These are phyloP conservation scores for Podospora anserina DNA, from an alignment of 495 filamentous ascomycete genomes.

Conservation along the genomic window DNA sequence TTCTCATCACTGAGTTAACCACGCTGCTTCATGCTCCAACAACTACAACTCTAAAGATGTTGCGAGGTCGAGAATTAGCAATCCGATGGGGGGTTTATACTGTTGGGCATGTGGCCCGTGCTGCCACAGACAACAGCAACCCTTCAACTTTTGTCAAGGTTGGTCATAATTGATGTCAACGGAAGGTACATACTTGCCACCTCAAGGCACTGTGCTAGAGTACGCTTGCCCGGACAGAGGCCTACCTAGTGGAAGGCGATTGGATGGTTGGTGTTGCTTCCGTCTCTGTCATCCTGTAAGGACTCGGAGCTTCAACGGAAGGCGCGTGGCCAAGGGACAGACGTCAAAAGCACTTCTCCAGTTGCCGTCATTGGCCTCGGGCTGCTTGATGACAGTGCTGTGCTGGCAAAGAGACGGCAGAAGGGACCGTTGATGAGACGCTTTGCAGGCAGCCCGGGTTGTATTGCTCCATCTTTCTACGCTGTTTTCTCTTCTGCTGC, in stretches of 20 bases:
- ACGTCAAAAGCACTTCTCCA: background rate
- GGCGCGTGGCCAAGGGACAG: too few relatives aligned
- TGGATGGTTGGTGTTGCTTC: background rate
- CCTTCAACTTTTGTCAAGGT: too few relatives aligned
- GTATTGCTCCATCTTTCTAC: background rate
- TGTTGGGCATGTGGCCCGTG: background rate
- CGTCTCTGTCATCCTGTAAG: background rate
- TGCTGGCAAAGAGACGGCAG: background rate
- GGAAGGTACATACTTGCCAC: too few relatives aligned
- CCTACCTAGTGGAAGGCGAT: too few relatives aligned
- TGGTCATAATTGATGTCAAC: too few relatives aligned
- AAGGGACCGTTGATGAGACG: background rate
- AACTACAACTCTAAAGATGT: background rate
- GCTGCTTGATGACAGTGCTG: too few relatives aligned
- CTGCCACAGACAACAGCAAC: too few relatives aligned
- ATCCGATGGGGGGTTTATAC: background rate
- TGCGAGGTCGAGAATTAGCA: background rate
- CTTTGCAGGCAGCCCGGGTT: background rate
- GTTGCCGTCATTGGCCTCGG: background rate
- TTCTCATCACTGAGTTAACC: background rate
- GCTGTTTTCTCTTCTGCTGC: background rate
- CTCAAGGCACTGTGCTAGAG: too few relatives aligned
- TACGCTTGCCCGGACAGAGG: too few relatives aligned
- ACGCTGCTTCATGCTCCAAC: background rate
- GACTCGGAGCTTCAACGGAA: background rate